Base-by-base conservation (phyloP, 108 stramenopile species). In the Discostella stelligeroides region DNA sequence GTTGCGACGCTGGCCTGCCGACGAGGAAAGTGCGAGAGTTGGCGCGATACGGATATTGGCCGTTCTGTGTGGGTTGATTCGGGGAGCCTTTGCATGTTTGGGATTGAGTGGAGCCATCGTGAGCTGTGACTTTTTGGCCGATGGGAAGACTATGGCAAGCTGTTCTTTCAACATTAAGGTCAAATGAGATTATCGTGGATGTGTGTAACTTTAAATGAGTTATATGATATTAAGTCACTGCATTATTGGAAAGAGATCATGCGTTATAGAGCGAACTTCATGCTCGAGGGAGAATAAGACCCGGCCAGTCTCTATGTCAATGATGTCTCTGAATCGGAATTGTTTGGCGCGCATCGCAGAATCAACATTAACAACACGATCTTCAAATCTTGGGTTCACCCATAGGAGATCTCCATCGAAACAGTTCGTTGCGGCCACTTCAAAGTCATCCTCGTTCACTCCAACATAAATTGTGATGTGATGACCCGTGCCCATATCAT, bases 141-240 rank as follows among this genome's bases (percentile, higher is more conserved):
- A 94, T 73, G 89, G 89, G 37, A 86, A 88, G 74, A 92, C 85
- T 66, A 89, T 96, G 90, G 84, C 95, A 20, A 88, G 87, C 15
- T 96, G 95, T 59, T 91, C 88, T 7, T 97, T 97, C 82, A 96
- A 93, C 76, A 91, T 97, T 53, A 94, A 94, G 73, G 87, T 96
- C 59, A 94, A 94, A 80, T 92, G 73, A 80, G 59, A 58, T 13
- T 2, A 41, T 1, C 10, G 39, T 17, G 57, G 37, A 34, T 38
- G 11, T 8, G 51, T 24, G 51, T 55, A 14, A 17, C 5, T n/a
- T n/a, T 10, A 45, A 45, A 5, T 3, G 34, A 34, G 34, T 34
- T 34, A 34, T 6, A 6, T 34, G 3, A 34, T 34, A 5, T 34
- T 3, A 34, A 34, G 6, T 6, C 6, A 34, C 34, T 34, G 34